phyloP scores from a whole-genome alignment of 2,329 filamentous ascomycete genomes.

The Venturia nashicola region DNA sequence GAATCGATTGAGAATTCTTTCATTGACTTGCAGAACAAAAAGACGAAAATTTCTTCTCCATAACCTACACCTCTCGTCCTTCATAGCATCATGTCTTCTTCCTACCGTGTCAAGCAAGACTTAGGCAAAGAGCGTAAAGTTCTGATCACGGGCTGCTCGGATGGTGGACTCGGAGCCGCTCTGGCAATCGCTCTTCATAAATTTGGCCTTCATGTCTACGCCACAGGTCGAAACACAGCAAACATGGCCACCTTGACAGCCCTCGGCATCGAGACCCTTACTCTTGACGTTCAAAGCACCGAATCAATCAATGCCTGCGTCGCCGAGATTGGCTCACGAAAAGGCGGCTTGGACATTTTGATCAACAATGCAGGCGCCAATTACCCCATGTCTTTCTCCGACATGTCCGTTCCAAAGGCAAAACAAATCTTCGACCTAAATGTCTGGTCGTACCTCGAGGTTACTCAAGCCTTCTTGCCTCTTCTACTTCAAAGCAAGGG shows the following conservation, averaged over 20 bases:
- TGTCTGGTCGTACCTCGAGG: conserved; percentile 21
- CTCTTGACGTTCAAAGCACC: conserved; percentile 21
- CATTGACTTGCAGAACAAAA: not conserved
- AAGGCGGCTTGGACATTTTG: conserved; percentile 5
- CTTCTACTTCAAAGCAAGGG: conserved; percentile 16
- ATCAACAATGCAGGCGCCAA: conserved; percentile 12
- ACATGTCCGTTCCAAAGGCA: conserved; percentile 19
- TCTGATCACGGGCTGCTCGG: conserved; percentile 13
- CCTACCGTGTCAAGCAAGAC: not conserved
- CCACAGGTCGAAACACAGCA: conserved; percentile 25
- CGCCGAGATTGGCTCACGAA: not conserved
- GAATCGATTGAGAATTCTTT: not conserved
- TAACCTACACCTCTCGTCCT: not conserved
- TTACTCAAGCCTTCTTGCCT: conserved; percentile 23
- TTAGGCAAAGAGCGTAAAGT: not conserved
- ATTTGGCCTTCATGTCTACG: conserved; percentile 28
- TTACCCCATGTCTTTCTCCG: conserved; percentile 18
- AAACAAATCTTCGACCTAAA: conserved; percentile 24
- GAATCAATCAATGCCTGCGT: conserved; percentile 16
- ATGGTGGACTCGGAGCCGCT: conserved; percentile 29
- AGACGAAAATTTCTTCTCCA: not conserved
- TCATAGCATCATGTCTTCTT: not conserved
- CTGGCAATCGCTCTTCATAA: conserved; percentile 27
- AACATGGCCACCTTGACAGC: conserved; percentile 19
- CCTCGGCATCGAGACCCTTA: conserved; percentile 17